Conservation (phyloP, 2,329 filamentous ascomycete species). For the Pseudocercospora musae region DNA sequence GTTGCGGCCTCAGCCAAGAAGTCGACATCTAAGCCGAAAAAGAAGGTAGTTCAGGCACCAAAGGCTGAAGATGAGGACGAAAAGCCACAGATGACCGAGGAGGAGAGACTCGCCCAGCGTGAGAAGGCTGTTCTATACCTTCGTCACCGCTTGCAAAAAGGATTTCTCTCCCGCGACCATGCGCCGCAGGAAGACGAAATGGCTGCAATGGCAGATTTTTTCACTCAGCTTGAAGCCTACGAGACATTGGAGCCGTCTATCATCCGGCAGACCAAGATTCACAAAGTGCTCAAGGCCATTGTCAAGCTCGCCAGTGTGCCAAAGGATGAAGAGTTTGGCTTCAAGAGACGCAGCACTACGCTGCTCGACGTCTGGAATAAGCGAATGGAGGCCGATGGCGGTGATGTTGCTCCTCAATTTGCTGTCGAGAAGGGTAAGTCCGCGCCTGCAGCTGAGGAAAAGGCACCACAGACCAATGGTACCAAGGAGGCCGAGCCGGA, state of each 20-base stretch:
- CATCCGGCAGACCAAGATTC: slow-evolving; percentile 90
- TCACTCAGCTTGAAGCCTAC: slow-evolving; percentile 77
- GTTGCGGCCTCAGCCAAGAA: slow-evolving; percentile 36
- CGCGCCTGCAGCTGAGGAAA: slow-evolving; percentile 21
- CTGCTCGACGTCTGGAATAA: slow-evolving; percentile 89
- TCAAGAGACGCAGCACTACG: slow-evolving; percentile 77
- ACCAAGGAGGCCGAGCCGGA: slow-evolving; percentile 26
- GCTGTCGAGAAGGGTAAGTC: slow-evolving; percentile 32
- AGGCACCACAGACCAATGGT: slow-evolving; percentile 32
- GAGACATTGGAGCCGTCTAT: slow-evolving; percentile 81
- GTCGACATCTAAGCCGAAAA: slow-evolving; percentile 55
- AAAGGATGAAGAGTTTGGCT: slow-evolving; percentile 81
- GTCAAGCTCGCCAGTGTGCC: slow-evolving; percentile 83
- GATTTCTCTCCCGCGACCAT: slow-evolving; percentile 79
- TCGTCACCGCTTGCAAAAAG: slow-evolving; percentile 91
- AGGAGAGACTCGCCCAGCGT: slow-evolving; percentile 55
- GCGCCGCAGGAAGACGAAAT: slow-evolving; percentile 84
- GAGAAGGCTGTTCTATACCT: slow-evolving; percentile 79
- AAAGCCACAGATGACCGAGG: slow-evolving; percentile 53
- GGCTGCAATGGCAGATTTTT: slow-evolving; percentile 71
- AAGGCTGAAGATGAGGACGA: slow-evolving; percentile 58
- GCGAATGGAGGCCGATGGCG: slow-evolving; percentile 53
- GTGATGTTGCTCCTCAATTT: slow-evolving; percentile 34
- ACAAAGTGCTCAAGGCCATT: slow-evolving; percentile 96
- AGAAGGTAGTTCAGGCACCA: slow-evolving; percentile 51